These are phyloP conservation scores for Tubosaeta sp. DNA, from an alignment of 768 basidiomycete genomes.

Conservation along the genomic window DNA sequence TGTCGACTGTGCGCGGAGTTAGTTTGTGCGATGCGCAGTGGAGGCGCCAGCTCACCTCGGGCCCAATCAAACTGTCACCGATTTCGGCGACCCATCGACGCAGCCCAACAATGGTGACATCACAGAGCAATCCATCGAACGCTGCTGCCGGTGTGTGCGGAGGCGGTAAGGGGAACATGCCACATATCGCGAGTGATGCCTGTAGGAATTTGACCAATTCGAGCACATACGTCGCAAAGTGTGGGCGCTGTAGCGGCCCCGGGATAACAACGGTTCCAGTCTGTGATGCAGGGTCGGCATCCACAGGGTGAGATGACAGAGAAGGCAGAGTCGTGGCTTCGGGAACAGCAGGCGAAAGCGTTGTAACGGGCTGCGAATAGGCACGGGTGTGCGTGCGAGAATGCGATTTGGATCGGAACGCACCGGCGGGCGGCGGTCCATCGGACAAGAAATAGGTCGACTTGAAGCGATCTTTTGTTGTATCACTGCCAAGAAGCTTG, in stretches of 20 bases:
- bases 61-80: constrained; percentile 54
- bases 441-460: constrained; percentile 62
- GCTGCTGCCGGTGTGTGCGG: constrained; percentile 7
- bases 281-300: constrained; percentile 12
- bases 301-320: constrained; percentile 20
- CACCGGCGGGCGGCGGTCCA: constrained; percentile 15
- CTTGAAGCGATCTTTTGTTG: constrained; percentile 77
- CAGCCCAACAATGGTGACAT: constrained; percentile 69
- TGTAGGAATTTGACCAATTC: constrained; percentile 76
- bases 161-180: constrained; percentile 45
- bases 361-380: constrained; percentile 25
- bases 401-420: constrained; percentile 28
- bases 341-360: constrained; percentile 20
- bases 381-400: constrained; percentile 27
- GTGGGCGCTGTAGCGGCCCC: constrained; percentile 25
- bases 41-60: constrained; percentile 45
- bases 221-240: constrained; percentile 65
- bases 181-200: constrained; percentile 65
- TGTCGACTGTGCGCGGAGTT: constrained; percentile 44
- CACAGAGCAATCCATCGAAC: constrained; percentile 72
- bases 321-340: constrained; percentile 22
- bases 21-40: constrained; percentile 1
- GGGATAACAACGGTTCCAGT: constrained; percentile 1
- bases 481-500: constrained; percentile 45
- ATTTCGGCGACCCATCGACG: constrained; percentile 63